Evolutionary conservation across 2,329 filamentous ascomycete species (phyloP).

Genomic region (Fusarium lateritium): DNA sequence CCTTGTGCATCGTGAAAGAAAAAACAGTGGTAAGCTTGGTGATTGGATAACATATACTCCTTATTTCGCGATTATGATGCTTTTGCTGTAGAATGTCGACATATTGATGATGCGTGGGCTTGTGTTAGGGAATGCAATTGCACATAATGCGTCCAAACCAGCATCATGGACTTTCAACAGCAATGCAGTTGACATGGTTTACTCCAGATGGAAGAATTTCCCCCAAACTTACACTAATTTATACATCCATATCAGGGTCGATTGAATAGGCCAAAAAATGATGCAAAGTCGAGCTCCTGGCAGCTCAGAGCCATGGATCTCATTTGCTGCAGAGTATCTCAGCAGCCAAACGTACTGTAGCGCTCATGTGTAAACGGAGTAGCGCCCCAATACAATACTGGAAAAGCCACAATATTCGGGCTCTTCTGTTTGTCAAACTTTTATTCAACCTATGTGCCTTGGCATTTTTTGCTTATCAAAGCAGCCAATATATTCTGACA

Average conservation of each 20-base stretch:
- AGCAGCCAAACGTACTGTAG: not conserved
- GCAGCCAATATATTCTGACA: not conserved
- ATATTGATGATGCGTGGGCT: constrained; percentile 34
- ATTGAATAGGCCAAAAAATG: not conserved
- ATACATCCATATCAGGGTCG: too few species aligned
- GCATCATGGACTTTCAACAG: constrained; percentile 3
- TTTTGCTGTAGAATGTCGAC: constrained; percentile 8
- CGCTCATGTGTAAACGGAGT: not conserved
- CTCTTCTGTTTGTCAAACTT: not conserved
- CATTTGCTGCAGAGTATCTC: not conserved
- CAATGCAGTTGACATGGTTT: too few species aligned
- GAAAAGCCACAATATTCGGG: not conserved
- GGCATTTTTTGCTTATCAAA: not conserved
- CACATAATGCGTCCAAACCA: not conserved
- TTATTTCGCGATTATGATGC: constrained; percentile 33
- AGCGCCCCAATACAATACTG: not conserved
- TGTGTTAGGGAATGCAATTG: constrained; percentile 19
- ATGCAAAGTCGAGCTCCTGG: not conserved
- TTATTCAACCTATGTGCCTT: too few species aligned
- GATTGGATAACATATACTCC: constrained; percentile 20
- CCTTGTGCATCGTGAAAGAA: constrained; percentile 2
- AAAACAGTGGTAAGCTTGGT: constrained; percentile 1
- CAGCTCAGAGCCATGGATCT: not conserved
- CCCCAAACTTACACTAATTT: not conserved
- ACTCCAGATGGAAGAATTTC: too few species aligned